A percentile compares a stretch with the other conserved stretches of the same genome.
Conservation (phyloP, 345 rosid genomes). For the Garcia nutans region DNA sequence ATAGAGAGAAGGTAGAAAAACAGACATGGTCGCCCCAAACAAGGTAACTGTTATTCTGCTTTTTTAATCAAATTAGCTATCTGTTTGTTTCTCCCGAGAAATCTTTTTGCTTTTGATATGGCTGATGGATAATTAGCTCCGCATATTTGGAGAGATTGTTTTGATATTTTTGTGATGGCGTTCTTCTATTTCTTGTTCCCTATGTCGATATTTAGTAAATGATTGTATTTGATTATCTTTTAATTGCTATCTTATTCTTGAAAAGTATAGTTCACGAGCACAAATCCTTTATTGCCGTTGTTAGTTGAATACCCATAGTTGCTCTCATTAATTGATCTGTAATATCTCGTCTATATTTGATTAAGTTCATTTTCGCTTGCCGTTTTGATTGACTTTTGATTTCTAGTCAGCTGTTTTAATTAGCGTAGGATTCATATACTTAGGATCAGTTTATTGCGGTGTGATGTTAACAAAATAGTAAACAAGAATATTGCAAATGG, state of each 20-base stretch:
- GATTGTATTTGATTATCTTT: neutral
- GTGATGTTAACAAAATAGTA: neutral
- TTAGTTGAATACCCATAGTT: neutral
- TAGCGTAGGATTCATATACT: neutral
- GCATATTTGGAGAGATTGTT: neutral
- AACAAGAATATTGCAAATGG: neutral
- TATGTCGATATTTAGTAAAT: neutral
- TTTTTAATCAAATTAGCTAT: neutral
- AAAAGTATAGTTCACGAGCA: neutral
- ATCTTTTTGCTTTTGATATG: no score
- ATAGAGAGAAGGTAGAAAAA: neutral
- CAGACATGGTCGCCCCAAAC: slow-evolving; percentile 12
- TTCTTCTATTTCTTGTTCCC: neutral
- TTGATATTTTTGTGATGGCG: neutral
- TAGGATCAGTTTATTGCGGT: neutral
- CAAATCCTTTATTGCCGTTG: neutral
- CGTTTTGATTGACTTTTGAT: neutral
- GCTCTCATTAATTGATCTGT: neutral
- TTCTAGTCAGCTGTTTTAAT: neutral
- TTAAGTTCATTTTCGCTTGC: no score
- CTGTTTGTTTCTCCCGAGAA: neutral
- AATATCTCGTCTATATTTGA: neutral
- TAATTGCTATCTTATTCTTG: neutral
- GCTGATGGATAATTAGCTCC: no score
- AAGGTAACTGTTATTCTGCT: neutral